A percentile compares a stretch with the other conserved stretches of the same genome.
Conservation (phyloP, 352 stramenopile genomes). For the Phytophthora quininea region DNA sequence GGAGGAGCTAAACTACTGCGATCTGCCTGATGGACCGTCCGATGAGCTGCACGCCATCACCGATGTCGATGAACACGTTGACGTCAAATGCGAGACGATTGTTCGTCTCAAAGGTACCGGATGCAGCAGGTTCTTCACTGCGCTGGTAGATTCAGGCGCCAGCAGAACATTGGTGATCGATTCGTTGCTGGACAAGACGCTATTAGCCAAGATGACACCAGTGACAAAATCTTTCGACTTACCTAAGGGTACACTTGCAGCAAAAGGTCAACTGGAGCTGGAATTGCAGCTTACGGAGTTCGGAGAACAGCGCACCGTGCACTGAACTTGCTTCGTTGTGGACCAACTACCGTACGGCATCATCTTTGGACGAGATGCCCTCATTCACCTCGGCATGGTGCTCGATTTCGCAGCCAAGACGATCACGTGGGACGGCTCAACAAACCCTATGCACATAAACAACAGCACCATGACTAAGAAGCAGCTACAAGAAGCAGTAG, state of each 20-base stretch:
- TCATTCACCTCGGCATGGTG: conserved; percentile 4
- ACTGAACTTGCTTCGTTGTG: conserved; percentile 1
- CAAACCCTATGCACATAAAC: background rate
- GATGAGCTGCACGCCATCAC: background rate
- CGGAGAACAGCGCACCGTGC: conserved; percentile 6
- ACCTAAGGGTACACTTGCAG: background rate
- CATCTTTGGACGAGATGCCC: conserved; percentile 14
- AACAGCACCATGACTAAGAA: background rate
- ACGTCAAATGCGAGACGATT: background rate
- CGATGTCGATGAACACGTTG: background rate
- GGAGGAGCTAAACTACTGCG: conserved; percentile 1
- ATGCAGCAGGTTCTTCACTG: background rate
- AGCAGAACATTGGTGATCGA: conserved; percentile 1
- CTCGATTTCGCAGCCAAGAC: conserved; percentile 9
- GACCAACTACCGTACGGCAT: conserved; percentile 9
- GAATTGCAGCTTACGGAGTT: conserved; percentile 8
- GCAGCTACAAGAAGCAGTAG: too few relatives aligned
- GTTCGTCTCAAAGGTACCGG: background rate
- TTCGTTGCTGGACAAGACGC: background rate
- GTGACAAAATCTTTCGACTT: background rate
- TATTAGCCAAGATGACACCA: background rate
- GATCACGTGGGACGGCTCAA: conserved; percentile 11
- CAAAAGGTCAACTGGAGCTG: background rate
- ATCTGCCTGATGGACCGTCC: background rate
- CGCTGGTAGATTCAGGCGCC: background rate